These are phyloP conservation scores for Arthonia radiata DNA, from an alignment of 495 filamentous ascomycete genomes.

Conservation along the genomic window DNA sequence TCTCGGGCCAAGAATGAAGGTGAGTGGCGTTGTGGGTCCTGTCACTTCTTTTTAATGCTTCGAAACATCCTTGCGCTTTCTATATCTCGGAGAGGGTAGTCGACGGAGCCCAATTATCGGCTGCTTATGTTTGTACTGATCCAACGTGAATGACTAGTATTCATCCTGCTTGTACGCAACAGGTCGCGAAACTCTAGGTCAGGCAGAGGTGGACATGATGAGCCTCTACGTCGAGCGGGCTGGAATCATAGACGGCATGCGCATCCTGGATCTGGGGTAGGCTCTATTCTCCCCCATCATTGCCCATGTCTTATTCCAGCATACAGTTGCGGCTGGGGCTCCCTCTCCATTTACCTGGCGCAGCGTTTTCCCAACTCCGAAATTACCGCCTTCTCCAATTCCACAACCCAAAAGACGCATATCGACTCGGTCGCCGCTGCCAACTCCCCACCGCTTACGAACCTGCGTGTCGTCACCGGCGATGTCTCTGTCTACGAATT, in stretches of 20 bases:
- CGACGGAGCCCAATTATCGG: too few relatives aligned
- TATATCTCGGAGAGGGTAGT: too few relatives aligned
- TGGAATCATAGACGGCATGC: slow-evolving; percentile 28
- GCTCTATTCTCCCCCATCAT: slow-evolving; percentile 3
- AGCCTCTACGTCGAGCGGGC: slow-evolving; percentile 30
- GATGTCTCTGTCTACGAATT: slow-evolving; percentile 37
- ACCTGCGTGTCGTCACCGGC: slow-evolving; percentile 33
- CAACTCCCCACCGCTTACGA: slow-evolving; percentile 25
- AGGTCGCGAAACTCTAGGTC: slow-evolving; percentile 26
- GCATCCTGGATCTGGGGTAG: slow-evolving; percentile 36
- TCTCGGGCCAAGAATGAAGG: slow-evolving; percentile 40
- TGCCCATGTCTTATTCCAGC: slow-evolving; percentile 4
- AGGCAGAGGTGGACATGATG: slow-evolving; percentile 43
- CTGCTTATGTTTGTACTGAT: too few relatives aligned
- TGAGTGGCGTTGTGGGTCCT: too few relatives aligned
- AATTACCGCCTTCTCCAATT: slow-evolving; percentile 41
- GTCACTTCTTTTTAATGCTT: too few relatives aligned
- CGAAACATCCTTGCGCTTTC: too few relatives aligned
- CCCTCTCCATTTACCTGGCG: slow-evolving; percentile 33
- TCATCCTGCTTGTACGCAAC: slow-evolving; percentile 31
- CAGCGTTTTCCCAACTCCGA: slow-evolving; percentile 28
- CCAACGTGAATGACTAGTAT: too few relatives aligned
- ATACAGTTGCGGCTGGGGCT: slow-evolving; percentile 42
- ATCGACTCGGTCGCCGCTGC: slow-evolving; percentile 30
- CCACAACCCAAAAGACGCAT: slow-evolving; percentile 33